Conservation (phyloP, 1,139 yeast genomes). For the Geotrichum cucujoidarum region DNA sequence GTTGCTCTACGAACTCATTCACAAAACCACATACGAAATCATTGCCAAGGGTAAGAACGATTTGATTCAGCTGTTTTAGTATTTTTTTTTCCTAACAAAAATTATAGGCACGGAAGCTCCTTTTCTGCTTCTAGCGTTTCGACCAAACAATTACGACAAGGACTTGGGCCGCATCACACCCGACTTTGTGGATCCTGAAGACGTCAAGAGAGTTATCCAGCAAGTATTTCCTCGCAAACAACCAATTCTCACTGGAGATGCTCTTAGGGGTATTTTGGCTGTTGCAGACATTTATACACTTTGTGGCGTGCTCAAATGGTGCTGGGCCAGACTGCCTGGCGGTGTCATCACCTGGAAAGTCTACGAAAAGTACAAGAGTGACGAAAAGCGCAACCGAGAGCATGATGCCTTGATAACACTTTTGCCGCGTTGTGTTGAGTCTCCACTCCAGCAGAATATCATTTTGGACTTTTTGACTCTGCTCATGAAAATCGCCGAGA, state of each 20-base stretch:
- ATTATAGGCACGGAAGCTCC: conserved; percentile 28
- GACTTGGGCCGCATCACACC: conserved; percentile 1
- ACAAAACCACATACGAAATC: not conserved
- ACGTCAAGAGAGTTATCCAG: conserved; percentile 27
- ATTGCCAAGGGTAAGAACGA: conserved; percentile 4
- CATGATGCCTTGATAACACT: conserved; percentile 70
- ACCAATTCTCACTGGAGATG: conserved; percentile 30
- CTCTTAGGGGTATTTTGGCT: conserved; percentile 29
- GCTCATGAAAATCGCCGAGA: conserved; percentile 68
- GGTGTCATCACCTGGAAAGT: conserved; percentile 86
- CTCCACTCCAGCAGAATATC: conserved; percentile 84
- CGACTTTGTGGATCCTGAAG: conserved; percentile 24
- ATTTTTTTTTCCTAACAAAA: not conserved
- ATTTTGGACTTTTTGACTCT: conserved; percentile 83
- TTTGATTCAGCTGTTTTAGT: too few relatives aligned
- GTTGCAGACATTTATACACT: conserved; percentile 43
- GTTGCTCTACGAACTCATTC: conserved; percentile 8
- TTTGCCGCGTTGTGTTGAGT: conserved; percentile 77
- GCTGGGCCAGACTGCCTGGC: conserved; percentile 78
- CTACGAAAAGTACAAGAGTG: conserved; percentile 60
- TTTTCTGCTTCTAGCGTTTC: conserved; percentile 32
- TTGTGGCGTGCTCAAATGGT: conserved; percentile 67
- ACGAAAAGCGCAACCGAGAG: conserved; percentile 54
- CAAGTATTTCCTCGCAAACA: conserved; percentile 27
- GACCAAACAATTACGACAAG: conserved; percentile 24